These are phyloP conservation scores for Rhododendron vialii DNA, from an alignment of 148 eudicot species.

Conservation along the genomic window DNA sequence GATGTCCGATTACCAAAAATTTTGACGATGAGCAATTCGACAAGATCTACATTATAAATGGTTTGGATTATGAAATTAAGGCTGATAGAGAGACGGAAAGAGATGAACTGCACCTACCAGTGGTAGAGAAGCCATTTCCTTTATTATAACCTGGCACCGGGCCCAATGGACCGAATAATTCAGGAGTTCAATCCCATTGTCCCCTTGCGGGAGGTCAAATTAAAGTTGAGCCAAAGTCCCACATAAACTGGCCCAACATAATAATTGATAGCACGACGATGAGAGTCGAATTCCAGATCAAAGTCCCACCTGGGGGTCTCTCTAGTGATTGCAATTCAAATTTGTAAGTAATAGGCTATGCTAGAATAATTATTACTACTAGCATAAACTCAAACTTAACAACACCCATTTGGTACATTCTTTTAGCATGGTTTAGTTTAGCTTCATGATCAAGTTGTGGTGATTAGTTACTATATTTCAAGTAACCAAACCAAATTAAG, in stretches of 20 bases:
- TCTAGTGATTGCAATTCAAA: background rate
- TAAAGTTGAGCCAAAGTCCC: background rate
- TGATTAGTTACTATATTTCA: background rate
- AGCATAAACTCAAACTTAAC: background rate
- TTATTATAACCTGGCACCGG: background rate
- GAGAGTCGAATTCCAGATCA: background rate
- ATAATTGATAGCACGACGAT: background rate
- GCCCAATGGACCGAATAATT: background rate
- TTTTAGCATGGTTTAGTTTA: background rate
- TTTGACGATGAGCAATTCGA: background rate
- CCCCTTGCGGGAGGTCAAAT: background rate
- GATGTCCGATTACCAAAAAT: no score
- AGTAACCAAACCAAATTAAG: background rate
- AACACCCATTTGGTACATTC: background rate
- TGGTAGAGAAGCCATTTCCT: background rate
- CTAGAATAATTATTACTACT: background rate
- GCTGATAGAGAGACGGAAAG: background rate
- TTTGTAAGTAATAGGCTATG: background rate
- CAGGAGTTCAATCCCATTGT: background rate
- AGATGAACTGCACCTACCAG: no score
- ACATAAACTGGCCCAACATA: background rate
- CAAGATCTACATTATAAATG: background rate
- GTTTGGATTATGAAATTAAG: background rate
- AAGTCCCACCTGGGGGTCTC: background rate
- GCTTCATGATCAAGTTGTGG: conserved; percentile 6